A percentile compares a stretch with the other conserved stretches of the same genome.
These are phyloP conservation scores for Bonia amplexicaulis DNA, from an alignment of 176 grass and related monocot genomes.

Conservation along the genomic window DNA sequence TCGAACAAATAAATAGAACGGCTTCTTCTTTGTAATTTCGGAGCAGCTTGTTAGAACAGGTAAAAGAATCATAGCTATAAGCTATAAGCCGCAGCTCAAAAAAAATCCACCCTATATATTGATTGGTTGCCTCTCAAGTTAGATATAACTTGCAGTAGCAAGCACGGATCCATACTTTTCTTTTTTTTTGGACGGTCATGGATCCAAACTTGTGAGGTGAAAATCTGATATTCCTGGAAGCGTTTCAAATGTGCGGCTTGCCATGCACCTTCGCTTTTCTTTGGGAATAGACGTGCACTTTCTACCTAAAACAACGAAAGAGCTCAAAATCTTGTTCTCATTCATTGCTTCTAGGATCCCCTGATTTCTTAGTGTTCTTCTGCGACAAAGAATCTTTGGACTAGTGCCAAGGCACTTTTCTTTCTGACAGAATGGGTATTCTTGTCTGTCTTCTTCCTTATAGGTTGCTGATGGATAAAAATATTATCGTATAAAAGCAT, in stretches of 20 bases:
- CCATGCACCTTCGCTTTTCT: not conserved
- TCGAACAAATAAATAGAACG: no score
- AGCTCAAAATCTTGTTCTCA: not conserved
- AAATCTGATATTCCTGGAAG: not conserved
- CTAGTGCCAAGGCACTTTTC: conserved; percentile 18
- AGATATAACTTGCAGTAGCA: no score
- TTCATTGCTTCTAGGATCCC: conserved; percentile 23
- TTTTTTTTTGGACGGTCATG: no score
- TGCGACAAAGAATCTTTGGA: conserved; percentile 37
- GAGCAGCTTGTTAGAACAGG: accelerated
- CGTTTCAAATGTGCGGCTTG: not conserved
- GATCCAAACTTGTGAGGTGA: no score
- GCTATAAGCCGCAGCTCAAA: no score
- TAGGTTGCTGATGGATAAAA: not conserved
- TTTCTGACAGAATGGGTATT: conserved; percentile 31
- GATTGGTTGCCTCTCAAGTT: not conserved
- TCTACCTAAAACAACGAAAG: conserved; percentile 11
- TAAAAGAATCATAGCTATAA: no score
- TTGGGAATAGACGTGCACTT: conserved; percentile 16
- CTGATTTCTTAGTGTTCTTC: conserved; percentile 28
- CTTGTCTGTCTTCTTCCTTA: not conserved
- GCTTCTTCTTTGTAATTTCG: accelerated
- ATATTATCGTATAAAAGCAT: not conserved
- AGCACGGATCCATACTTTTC: not conserved
- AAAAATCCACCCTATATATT: no score